Evolutionary conservation across 1,284 basidiomycete species (phyloP), one percentile per base, ranked within the genome.

Genomic region (Acaromyces ingoldii): DNA sequence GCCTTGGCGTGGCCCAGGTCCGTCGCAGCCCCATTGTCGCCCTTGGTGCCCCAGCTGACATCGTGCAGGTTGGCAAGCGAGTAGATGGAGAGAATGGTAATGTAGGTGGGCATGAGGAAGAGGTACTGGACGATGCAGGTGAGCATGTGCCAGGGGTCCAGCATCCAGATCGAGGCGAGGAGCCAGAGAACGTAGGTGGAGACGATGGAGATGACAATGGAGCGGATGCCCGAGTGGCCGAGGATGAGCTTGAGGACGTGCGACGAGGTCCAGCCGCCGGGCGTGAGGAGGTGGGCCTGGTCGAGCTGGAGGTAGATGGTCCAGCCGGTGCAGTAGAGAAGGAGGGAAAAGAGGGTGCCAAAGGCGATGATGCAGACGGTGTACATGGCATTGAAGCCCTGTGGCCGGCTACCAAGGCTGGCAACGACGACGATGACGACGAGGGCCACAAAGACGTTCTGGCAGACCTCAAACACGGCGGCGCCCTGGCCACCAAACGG

Each of bases 91-190:
- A 56, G 51, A 38, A 39, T 24, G 78, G 91, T 91, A 74, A 91
- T 87, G 75, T 91, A 78, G 22, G 71, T 72, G 2, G 77, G 77
- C 82, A 84, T 78, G 67, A 78, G 55, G 51, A 61, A 39, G 4
- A 63, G 47, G 52, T 69, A 69, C 33, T 70, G 87, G 43, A 84
- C 60, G 81, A 93, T 91, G 50, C 85, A 89, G 19, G 89, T 91
- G 78, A 92, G 82, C 87, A 92, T 89, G 80, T 92, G 90, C 88
- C 88, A 92, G 0, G 89, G 89, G 70, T 92, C 90, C 40, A 88
- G 78, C 77, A 91, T 87, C 77, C 92, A 83, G 74, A 91, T 80
- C 3, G 88, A 91, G 51, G 85, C 82, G 74, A 92, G 76, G 74
- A 93, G 82, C 80, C 92, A 92, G 46, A 92, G 82, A 31, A 89